Evolutionary conservation across 208 protist genomes (phyloP), one percentile per base, ranked within the genome.

Genomic region (Leishmania lainsoni): DNA sequence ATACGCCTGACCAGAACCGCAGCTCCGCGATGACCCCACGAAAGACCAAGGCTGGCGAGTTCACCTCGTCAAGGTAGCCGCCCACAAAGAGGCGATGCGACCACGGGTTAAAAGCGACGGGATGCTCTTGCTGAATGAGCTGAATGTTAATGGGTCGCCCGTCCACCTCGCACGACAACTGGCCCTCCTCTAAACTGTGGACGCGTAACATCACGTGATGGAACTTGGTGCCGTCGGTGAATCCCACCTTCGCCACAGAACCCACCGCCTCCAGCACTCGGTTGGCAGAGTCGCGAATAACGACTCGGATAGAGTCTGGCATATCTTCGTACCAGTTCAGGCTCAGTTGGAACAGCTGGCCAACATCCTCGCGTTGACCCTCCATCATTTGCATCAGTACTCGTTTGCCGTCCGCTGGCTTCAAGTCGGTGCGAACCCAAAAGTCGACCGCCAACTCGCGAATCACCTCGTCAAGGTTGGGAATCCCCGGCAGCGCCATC

Each of bases 31-130:
- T 91, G 45, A 76, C 85, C 20, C 94, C 94, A 26, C 89, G 86
- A 79, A 97, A 96, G 3, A 94, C 88, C 75, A 83, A 83, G 17
- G 65, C 78, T 14, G 93, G 89, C 3, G 73, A 85, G 78, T 96
- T 95, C 26, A 80, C 83, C 72, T 95, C 93, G 76, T 98, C 87
- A 14, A 96, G 80, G 72, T 90, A 93, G 17, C 92, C 90, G 48
- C 94, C 94, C 59, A 98, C 80, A 80, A 94, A 96, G 51, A 98
- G 89, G 51, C 92, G 91, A 75, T 98, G 93, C n/a, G 91, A 87
- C 93, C 94, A 98, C 22, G 89, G 56, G 79, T 98, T 98, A 83
- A 96, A 98, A 73, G 90, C 91, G 56, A 95, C 92, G 45, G 94
- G 93, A 79, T 96, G 93, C 81, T 98, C 93, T 75, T 96, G 92